Conservation (phyloP, 2,329 filamentous ascomycete species). For the Botrytis fabae region DNA sequence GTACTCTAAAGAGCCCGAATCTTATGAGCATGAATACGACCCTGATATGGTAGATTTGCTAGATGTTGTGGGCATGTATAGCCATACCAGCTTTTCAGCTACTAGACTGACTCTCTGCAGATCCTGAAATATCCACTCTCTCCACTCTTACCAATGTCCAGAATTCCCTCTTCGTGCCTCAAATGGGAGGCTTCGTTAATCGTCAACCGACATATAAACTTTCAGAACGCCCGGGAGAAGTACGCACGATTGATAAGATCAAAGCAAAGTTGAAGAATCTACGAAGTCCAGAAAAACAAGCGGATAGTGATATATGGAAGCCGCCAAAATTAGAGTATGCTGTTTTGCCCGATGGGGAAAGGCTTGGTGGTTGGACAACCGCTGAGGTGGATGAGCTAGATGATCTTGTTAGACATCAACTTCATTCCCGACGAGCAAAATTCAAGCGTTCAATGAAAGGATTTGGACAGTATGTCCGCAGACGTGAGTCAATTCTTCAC, state of each 20-base stretch:
- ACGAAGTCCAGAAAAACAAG: conserved; percentile 21
- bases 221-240: conserved; percentile 27
- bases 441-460: conserved; percentile 78
- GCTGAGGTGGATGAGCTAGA: conserved; percentile 75
- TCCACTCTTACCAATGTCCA: conserved; percentile 86
- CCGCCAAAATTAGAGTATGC: conserved; percentile 54
- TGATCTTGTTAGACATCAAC: conserved; percentile 83
- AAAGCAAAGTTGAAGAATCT: conserved; percentile 31
- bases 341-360: conserved; percentile 71
- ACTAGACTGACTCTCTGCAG: conserved; percentile 47
- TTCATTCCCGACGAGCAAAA: conserved; percentile 75
- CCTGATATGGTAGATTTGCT: conserved; percentile 65
- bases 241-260: conserved; percentile 31
- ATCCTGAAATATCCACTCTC: conserved; percentile 79
- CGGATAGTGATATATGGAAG: conserved; percentile 28
- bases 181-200: conserved; percentile 71
- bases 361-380: conserved; percentile 71
- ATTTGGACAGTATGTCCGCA: conserved; percentile 74
- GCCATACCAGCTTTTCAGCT: background rate
- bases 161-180: conserved; percentile 82
- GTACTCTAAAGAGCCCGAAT: conserved; percentile 21
- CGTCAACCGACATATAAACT: conserved; percentile 49
- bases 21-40: conserved; percentile 53
- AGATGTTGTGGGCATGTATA: conserved; percentile 62
- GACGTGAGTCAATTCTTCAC: conserved; percentile 51